These are phyloP conservation scores for Globisporangium iwayamae DNA, from an alignment of 352 stramenopile genomes.

Conservation along the genomic window DNA sequence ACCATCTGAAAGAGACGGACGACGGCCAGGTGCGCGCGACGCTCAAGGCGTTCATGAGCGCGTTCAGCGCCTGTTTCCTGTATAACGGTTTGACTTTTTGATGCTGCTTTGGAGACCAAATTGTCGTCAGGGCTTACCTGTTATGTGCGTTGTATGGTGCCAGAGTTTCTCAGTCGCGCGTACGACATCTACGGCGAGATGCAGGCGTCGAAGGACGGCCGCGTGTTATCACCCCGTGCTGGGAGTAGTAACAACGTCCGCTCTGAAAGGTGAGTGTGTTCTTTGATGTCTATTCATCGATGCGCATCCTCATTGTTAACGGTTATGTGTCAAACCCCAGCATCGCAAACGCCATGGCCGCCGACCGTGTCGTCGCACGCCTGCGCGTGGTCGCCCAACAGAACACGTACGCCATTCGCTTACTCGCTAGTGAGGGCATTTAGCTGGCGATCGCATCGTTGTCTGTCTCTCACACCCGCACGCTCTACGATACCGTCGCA, in stretches of 20 bases:
- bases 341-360: conserved; percentile 40
- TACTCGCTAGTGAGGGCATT: background rate
- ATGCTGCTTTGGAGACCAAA: background rate
- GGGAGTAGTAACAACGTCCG: conserved; percentile 14
- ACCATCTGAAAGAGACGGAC: conserved; percentile 33
- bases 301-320: too few relatives aligned
- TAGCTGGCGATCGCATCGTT: too few relatives aligned
- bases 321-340: conserved; percentile 14
- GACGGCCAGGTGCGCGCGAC: conserved; percentile 24
- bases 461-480: too few relatives aligned
- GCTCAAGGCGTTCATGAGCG: conserved; percentile 28
- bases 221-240: conserved; percentile 19
- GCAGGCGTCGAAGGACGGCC: conserved; percentile 23
- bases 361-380: conserved; percentile 43
- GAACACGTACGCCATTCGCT: conserved; percentile 22
- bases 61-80: conserved; percentile 45
- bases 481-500: background rate
- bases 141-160: background rate
- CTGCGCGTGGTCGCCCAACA: conserved; percentile 49
- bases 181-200: conserved; percentile 51
- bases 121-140: background rate
- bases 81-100: conserved; percentile 34
- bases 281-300: background rate
- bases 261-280: conserved; percentile 32
- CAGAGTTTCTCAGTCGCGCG: conserved; percentile 50